Percentiles rank a stretch among this genome's conserved stretches.
Conservation (phyloP, 2,329 filamentous ascomycete species). For the Dichotomopilus funicola region DNA sequence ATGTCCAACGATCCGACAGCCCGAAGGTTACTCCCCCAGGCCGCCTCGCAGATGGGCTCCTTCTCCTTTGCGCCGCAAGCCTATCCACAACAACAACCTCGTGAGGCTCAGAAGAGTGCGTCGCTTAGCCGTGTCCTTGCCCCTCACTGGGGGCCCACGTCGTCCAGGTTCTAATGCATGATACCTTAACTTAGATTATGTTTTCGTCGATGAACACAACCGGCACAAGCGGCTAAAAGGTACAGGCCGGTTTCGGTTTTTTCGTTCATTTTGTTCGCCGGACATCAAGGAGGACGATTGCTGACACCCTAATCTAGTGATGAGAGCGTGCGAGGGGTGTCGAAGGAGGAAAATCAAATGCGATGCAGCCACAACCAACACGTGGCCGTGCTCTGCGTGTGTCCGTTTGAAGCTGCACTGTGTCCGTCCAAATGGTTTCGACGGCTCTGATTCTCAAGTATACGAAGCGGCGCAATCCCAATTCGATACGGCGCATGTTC, state of each 20-base stretch:
- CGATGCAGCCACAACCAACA: constrained; percentile 93
- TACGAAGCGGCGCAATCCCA: constrained; percentile 46
- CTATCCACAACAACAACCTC: constrained; percentile 47
- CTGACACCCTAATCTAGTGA: constrained; percentile 51
- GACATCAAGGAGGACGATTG: not conserved
- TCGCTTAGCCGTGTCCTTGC: constrained; percentile 10
- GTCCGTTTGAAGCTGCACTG: constrained; percentile 88
- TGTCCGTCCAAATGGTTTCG: constrained; percentile 78
- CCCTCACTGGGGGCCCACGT: not conserved
- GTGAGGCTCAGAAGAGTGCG: constrained; percentile 82
- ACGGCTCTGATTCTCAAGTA: constrained; percentile 45
- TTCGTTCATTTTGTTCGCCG: not conserved
- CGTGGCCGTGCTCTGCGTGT: constrained; percentile 94
- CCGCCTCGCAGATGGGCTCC: constrained; percentile 58
- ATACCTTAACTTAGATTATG: constrained; percentile 64
- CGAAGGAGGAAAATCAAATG: constrained; percentile 95
- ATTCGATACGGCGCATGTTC: constrained; percentile 36
- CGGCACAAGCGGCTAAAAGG: constrained; percentile 94
- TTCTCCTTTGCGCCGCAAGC: constrained; percentile 67
- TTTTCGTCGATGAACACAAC: constrained; percentile 98
- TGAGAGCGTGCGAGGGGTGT: constrained; percentile 95
- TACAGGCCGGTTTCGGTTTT: constrained; percentile 34
- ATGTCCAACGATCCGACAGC: constrained; percentile 60
- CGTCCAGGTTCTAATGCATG: constrained; percentile 26
- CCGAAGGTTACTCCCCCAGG: constrained; percentile 60